Evolutionary conservation across 495 filamentous ascomycete species (phyloP).

Genomic region (Collariella sp.): DNA sequence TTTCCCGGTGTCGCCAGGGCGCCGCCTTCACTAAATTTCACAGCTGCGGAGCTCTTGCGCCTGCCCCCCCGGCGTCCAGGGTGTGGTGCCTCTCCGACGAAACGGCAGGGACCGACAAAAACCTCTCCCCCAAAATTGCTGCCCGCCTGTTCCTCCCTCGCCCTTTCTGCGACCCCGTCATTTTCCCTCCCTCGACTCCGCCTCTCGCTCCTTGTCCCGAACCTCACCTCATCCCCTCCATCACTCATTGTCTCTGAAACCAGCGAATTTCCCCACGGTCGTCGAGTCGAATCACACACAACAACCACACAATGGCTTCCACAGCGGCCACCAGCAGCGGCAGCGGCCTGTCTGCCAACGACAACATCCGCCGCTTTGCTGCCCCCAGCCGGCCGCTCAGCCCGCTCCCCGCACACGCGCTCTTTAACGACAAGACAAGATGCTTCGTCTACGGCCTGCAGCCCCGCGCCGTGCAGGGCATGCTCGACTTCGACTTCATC

Average conservation of each 20-base stretch:
- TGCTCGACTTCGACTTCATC: constrained; percentile 99
- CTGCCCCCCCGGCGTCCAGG: too few species aligned
- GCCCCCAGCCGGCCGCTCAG: constrained; percentile 88
- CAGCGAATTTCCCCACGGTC: constrained; percentile 6
- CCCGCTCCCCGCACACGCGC: constrained; percentile 70
- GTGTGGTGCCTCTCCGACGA: constrained; percentile 13
- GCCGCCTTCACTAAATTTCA: constrained; percentile 14
- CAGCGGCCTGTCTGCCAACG: constrained; percentile 66
- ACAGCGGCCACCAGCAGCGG: constrained; percentile 35
- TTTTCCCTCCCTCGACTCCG: constrained; percentile 4
- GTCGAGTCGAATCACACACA: constrained; percentile 12
- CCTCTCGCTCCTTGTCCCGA: constrained; percentile 5
- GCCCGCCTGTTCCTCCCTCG: constrained; percentile 9
- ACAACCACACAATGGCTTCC: constrained; percentile 36
- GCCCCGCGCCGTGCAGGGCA: constrained; percentile 95
- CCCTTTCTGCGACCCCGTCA: constrained; percentile 10
- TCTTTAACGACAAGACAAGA: constrained; percentile 99
- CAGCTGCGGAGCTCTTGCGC: constrained; percentile 18
- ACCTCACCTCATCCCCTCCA: background rate
- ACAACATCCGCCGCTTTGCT: constrained; percentile 94
- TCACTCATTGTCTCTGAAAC: constrained; percentile 3
- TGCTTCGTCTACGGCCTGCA: constrained; percentile 99
- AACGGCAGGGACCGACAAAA: constrained; percentile 21
- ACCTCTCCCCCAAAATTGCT: constrained; percentile 19
- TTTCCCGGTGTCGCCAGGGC: constrained; percentile 7